Percentiles rank a stretch among this genome's conserved stretches.
Conservation (phyloP, 140 eudicot species). For the Flaveria floridana region DNA sequence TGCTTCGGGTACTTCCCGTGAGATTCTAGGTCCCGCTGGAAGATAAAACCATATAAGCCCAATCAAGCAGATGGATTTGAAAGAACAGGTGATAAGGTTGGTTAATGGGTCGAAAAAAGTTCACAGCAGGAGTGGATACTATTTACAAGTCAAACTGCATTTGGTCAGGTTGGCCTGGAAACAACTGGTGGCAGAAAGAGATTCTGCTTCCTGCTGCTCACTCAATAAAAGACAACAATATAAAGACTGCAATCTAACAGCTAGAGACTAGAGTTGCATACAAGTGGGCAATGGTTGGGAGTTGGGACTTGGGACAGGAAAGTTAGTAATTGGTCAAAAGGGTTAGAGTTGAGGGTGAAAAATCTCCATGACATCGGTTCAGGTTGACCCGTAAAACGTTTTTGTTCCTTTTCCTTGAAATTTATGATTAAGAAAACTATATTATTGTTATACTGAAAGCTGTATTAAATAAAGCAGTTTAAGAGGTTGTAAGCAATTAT, state of each 20-base stretch:
- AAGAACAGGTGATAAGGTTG: too few relatives aligned
- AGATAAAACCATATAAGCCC: neutral
- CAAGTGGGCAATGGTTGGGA: neutral
- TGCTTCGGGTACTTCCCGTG: slow-evolving; percentile 49
- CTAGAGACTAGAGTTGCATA: neutral
- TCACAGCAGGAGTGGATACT: neutral
- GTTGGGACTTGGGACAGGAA: neutral
- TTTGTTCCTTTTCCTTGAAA: neutral
- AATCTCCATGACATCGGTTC: neutral
- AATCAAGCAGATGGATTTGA: too few relatives aligned
- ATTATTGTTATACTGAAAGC: neutral
- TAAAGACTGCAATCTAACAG: neutral
- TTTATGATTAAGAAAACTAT: slow-evolving; percentile 2
- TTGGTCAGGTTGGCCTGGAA: slow-evolving; percentile 5
- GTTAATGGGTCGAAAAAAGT: neutral
- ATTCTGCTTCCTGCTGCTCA: neutral
- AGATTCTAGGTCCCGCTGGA: slow-evolving; percentile 41
- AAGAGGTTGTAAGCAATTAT: neutral
- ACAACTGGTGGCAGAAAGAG: neutral
- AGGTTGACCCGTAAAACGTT: neutral
- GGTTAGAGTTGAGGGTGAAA: neutral
- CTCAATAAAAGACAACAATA: neutral
- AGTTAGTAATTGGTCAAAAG: neutral
- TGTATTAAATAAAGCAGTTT: neutral
- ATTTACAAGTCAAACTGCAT: neutral